phyloP scores from a whole-genome alignment of 805 yeast genomes.

The Henningerozyma blattae region DNA sequence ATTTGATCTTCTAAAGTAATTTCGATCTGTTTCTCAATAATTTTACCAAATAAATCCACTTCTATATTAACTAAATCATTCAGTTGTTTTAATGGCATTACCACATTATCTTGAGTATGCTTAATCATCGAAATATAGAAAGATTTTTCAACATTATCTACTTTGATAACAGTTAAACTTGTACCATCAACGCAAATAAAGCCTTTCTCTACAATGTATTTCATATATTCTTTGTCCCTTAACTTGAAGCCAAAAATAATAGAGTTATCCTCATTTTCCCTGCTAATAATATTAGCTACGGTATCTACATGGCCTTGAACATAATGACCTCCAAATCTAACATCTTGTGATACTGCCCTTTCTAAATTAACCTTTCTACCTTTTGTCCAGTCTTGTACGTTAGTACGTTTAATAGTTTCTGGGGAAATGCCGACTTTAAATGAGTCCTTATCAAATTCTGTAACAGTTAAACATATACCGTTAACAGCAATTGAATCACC shows the following conservation, averaged over 20 bases:
- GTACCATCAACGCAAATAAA: conserved; percentile 90
- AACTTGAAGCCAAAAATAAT: conserved; percentile 63
- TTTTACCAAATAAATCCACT: conserved; percentile 89
- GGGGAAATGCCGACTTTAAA: conserved; percentile 91
- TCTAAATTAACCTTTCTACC: conserved; percentile 76
- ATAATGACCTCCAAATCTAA: conserved; percentile 90
- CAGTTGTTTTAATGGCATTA: conserved; percentile 49
- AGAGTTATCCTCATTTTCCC: conserved; percentile 59
- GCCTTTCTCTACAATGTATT: conserved; percentile 89
- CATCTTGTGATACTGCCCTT: conserved; percentile 70
- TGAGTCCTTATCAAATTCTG: conserved; percentile 46
- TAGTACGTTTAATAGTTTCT: conserved; percentile 77
- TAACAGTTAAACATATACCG: conserved; percentile 87
- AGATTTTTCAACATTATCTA: conserved; percentile 40
- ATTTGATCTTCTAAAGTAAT: conserved; percentile 43
- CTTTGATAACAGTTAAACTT: conserved; percentile 76
- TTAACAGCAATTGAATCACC: conserved; percentile 91
- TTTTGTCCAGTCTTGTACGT: conserved; percentile 45
- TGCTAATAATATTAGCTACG: conserved; percentile 49
- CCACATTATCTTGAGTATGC: conserved; percentile 76
- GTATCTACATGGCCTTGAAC: conserved; percentile 98
- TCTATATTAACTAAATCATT: conserved; percentile 77
- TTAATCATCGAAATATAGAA: conserved; percentile 87
- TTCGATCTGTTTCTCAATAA: conserved; percentile 76
- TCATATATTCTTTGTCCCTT: conserved; percentile 43